Base-by-base conservation (phyloP, 1,284 basidiomycete genomes). In the Porogramme epimiltina region DNA sequence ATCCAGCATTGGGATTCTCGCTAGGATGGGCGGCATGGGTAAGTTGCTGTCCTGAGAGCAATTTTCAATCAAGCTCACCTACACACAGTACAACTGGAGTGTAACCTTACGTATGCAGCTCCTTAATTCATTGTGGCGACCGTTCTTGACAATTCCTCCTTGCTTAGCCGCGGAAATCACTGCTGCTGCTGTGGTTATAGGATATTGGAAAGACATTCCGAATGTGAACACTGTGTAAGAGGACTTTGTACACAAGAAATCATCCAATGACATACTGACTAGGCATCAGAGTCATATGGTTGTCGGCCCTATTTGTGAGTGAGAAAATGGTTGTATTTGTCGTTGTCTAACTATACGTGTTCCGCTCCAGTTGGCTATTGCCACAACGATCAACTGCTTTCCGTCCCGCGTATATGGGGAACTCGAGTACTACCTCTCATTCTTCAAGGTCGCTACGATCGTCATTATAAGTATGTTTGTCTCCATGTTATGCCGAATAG, bases 321-420 rank as follows among this genome's bases (percentile, higher is more conserved):
- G 2, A n/a, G n/a, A n/a, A n/a, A n/a, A 24, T 20, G 31, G 20
- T 1, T 1, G 9, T 23, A 28, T 2, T 38, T 47, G 10, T 9
- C 2, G 10, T 26, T 3, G 8, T n/a, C 34, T 0, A 25, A n/a
- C 3, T 13, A 6, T 31, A 6, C 6, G 13, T 6, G 8, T 31
- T 8, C 8, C 6, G 13, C 8, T 8, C 80, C n/a, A 78, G 73
- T 25, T 89, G 91, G 91, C 85, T 95, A 71, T 93, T 47, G 87
- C 83, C 54, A 73, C 91, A 56, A 45, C 45, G 0, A 52, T 67
- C 44, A 67, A 68, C 52, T 62, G 60, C 38, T 65, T 68, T 33
- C 58, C 65, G 1, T 67, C 67, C 1, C 53, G 61, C 3, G 54
- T 63, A 5, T 69, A 67, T 26, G 72, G 70, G 25, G 68, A 70